phyloP scores from a whole-genome alignment of 805 yeast genomes.

The Lipomyces chichibuensis region DNA sequence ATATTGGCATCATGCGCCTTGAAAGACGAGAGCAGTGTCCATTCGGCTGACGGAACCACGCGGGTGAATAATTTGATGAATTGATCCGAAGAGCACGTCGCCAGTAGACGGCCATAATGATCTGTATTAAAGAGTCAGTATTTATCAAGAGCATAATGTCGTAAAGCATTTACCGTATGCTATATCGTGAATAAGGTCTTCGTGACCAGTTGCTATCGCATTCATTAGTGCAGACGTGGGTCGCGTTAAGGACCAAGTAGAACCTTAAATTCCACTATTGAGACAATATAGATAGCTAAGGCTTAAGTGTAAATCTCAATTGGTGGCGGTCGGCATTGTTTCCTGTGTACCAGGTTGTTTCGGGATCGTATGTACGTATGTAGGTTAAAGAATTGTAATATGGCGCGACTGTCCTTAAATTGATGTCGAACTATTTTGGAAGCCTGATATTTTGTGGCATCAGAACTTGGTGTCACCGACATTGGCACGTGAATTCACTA shows the following conservation, averaged over 20 bases:
- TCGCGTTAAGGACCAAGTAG: not conserved
- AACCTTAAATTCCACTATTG: not conserved
- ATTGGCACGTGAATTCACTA: not conserved
- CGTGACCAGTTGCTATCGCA: constrained; percentile 88
- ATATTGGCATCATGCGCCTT: constrained; percentile 92
- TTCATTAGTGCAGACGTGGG: constrained; percentile 47
- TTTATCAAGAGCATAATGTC: not conserved
- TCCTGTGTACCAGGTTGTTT: not conserved
- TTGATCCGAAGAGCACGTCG: constrained; percentile 94
- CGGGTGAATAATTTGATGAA: constrained; percentile 86
- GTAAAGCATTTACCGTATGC: constrained; percentile 57
- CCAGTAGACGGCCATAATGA: constrained; percentile 88
- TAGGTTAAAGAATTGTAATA: not conserved
- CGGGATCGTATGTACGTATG: not conserved
- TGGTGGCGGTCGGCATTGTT: not conserved
- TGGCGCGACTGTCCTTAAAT: not conserved
- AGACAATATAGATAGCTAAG: not conserved
- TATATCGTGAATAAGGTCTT: constrained; percentile 87
- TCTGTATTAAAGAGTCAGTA: constrained; percentile 43
- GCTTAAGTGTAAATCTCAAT: not conserved
- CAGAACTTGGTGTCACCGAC: not conserved
- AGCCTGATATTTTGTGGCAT: no score
- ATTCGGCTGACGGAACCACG: constrained; percentile 60
- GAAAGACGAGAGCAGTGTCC: constrained; percentile 90
- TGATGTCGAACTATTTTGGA: not conserved